Evolutionary conservation across 2,329 filamentous ascomycete species (phyloP).

Genomic region (Fonsecaea multimorphosa): DNA sequence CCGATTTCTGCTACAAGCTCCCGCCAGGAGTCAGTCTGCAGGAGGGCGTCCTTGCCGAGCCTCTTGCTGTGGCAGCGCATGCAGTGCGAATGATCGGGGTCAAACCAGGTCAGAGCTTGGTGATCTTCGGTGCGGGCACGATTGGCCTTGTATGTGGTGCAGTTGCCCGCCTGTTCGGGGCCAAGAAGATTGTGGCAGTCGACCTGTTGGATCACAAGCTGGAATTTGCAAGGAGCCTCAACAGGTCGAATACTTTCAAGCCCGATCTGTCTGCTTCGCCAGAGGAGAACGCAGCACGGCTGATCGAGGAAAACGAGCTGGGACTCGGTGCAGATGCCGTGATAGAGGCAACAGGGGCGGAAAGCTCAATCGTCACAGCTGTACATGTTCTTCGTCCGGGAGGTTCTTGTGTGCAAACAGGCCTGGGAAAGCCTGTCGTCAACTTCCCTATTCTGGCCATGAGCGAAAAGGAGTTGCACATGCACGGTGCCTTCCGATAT

Average conservation of each 20-base stretch:
- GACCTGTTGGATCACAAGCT: constrained; percentile 67
- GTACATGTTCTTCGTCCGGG: constrained; percentile 46
- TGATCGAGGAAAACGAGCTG: constrained; percentile 48
- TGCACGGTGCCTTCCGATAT: constrained; percentile 47
- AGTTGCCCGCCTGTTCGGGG: constrained; percentile 67
- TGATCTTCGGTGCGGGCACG: constrained; percentile 51
- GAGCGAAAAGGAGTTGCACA: constrained; percentile 45
- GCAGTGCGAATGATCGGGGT: constrained; percentile 50
- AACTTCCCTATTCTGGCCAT: constrained; percentile 47
- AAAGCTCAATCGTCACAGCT: constrained; percentile 53
- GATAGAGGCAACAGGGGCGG: constrained; percentile 53
- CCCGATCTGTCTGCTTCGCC: constrained; percentile 26
- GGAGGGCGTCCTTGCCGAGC: constrained; percentile 57
- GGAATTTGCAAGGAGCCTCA: constrained; percentile 54
- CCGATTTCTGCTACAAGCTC: constrained; percentile 49
- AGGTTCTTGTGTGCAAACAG: constrained; percentile 46
- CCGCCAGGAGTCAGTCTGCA: constrained; percentile 47
- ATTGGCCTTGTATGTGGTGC: constrained; percentile 65
- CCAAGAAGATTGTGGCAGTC: constrained; percentile 64
- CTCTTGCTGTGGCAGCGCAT: constrained; percentile 56
- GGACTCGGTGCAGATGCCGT: constrained; percentile 49
- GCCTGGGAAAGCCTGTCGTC: constrained; percentile 48
- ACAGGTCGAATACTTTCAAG: constrained; percentile 27
- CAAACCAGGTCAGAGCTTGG: constrained; percentile 48
- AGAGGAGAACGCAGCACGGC: constrained; percentile 41